Conservation (phyloP, 2,329 filamentous ascomycete genomes). For the Bipolaris oryzae region DNA sequence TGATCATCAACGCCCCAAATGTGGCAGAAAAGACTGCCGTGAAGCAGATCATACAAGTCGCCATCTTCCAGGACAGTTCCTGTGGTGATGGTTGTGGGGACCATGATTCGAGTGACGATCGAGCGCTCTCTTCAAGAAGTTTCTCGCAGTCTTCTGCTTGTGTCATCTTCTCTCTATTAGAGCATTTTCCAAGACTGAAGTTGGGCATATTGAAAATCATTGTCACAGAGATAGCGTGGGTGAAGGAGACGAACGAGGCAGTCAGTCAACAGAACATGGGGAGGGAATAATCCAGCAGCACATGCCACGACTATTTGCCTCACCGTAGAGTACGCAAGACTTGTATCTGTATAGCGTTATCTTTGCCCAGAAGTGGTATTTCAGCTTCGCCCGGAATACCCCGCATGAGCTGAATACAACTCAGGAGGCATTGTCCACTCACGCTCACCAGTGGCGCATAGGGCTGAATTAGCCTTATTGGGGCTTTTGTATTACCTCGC, state of each 20-base stretch:
- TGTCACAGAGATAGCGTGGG: not conserved
- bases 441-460: slow-evolving; percentile 24
- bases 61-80: not conserved
- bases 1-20: slow-evolving; percentile 30
- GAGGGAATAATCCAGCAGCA: not conserved
- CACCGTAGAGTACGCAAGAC: no score
- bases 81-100: not conserved
- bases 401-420: slow-evolving; percentile 26
- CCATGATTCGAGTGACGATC: not conserved
- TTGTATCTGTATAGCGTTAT: no score
- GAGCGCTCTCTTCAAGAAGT: not conserved
- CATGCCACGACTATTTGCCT: not conserved
- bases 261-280: not conserved
- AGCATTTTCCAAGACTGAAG: not conserved
- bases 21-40: slow-evolving; percentile 29
- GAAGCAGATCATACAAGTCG: slow-evolving; percentile 1
- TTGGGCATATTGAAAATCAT: not conserved
- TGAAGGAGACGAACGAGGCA: not conserved
- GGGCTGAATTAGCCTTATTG: slow-evolving; percentile 19
- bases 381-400: slow-evolving; percentile 7
- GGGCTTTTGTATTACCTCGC: slow-evolving; percentile 2
- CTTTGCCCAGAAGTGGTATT: not conserved
- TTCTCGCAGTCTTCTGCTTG: slow-evolving; percentile 2
- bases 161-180: not conserved
- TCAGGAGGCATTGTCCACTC: slow-evolving; percentile 15